Evolutionary conservation across 345 rosid genomes (phyloP).

Genomic region (Populus euphratica): DNA sequence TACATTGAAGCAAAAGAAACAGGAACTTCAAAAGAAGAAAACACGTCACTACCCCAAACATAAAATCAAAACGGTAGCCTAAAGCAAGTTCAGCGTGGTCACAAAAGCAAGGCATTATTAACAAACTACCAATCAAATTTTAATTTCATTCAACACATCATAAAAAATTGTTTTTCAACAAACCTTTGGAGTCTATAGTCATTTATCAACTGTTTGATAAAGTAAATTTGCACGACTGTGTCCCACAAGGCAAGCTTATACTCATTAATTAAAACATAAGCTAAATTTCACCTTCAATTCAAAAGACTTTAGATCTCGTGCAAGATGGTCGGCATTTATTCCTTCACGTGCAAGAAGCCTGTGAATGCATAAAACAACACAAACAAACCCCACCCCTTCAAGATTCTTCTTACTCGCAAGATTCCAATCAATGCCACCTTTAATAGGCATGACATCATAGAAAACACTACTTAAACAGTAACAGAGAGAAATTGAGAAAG

Average conservation of each 20-base stretch:
- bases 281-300: constrained; percentile 67
- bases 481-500: neutral
- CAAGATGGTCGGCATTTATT: constrained; percentile 94
- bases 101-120: neutral
- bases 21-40: neutral
- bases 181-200: neutral
- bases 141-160: neutral
- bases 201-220: neutral
- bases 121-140: neutral
- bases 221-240: constrained; percentile 5
- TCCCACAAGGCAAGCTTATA: neutral
- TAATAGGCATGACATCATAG: neutral
- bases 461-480: neutral
- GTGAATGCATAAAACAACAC: constrained; percentile 10
- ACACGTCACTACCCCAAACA: neutral
- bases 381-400: neutral
- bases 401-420: neutral
- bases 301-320: constrained; percentile 90
- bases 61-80: neutral
- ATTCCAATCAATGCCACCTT: neutral
- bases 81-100: constrained; percentile 13
- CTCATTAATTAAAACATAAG: neutral
- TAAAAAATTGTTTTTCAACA: neutral
- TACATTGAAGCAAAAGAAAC: neutral
- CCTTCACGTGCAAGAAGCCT: constrained; percentile 98